Conservation (phyloP, 139 green algal species). For the Chlamydomonas sp. region DNA sequence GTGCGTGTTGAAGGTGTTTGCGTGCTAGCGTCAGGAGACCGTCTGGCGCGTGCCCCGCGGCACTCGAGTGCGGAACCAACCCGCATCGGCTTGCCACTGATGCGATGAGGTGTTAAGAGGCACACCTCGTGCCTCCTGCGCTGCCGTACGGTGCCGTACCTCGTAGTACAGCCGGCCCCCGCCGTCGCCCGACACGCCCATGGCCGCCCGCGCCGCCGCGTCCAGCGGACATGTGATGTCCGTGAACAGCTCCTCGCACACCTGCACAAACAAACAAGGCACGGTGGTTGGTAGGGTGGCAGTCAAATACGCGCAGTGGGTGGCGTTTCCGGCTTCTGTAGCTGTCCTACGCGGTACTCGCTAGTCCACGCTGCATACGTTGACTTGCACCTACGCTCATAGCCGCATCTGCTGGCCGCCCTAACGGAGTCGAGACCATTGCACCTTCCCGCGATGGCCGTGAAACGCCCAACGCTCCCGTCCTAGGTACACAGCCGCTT, state of each 20-base stretch:
- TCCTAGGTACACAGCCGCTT: background rate
- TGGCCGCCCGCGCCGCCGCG: background rate
- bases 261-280: background rate
- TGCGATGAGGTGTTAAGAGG: too few relatives aligned
- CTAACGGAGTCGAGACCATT: background rate
- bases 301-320: background rate
- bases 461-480: background rate
- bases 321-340: too few relatives aligned
- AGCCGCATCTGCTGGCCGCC: background rate
- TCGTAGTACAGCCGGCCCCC: conserved; percentile 27
- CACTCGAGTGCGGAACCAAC: too few relatives aligned
- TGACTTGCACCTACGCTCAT: background rate
- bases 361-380: background rate
- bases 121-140: too few relatives aligned
- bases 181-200: background rate
- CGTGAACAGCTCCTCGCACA: conserved; percentile 70
- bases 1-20: too few relatives aligned
- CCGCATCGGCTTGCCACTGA: too few relatives aligned
- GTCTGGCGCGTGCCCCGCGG: too few relatives aligned
- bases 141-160: background rate
- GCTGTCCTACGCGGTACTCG: too few relatives aligned
- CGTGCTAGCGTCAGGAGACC: too few relatives aligned
- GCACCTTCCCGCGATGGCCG: background rate
- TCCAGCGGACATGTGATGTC: conserved; percentile 84
- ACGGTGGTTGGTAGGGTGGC: background rate